Conservation (phyloP, 768 basidiomycete species). For the Hydnomerulius pinastri region DNA sequence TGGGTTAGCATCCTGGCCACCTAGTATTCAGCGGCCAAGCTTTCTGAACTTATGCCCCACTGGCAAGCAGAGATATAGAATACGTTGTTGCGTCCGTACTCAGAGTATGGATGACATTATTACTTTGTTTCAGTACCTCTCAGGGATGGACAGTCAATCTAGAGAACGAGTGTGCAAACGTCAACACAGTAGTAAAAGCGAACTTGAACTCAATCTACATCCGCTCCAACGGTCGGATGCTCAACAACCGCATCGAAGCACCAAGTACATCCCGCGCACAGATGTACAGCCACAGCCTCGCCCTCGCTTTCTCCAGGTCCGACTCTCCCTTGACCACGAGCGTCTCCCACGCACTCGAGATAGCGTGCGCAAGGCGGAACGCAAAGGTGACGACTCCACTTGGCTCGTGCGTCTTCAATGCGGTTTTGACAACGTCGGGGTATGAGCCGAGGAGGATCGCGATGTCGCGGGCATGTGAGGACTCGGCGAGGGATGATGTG, state of each 20-base stretch:
- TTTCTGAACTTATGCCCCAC: too few relatives aligned
- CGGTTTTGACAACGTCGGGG: conserved; percentile 88
- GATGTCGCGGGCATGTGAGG: conserved; percentile 79
- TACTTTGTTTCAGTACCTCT: too few relatives aligned
- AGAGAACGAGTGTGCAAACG: too few relatives aligned
- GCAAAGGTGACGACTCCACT: conserved; percentile 89
- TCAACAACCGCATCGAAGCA: conserved; percentile 83
- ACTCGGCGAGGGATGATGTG: conserved; percentile 64
- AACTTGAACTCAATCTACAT: too few relatives aligned
- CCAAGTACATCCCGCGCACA: conserved; percentile 89
- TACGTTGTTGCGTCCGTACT: too few relatives aligned
- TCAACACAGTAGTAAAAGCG: too few relatives aligned
- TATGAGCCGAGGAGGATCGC: conserved; percentile 85
- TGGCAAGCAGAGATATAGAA: too few relatives aligned
- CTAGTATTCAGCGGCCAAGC: too few relatives aligned
- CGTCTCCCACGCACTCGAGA: conserved; percentile 90
- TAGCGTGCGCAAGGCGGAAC: conserved; percentile 84
- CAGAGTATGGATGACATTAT: too few relatives aligned
- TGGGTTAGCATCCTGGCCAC: too few relatives aligned
- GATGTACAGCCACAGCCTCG: conserved; percentile 87
- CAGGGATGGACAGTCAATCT: too few relatives aligned
- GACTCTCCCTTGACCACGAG: conserved; percentile 83
- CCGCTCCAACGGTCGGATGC: conserved; percentile 85
- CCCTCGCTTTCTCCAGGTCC: conserved; percentile 75
- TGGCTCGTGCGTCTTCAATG: conserved; percentile 84